Base-by-base conservation (phyloP, 192 early-diverging fungal genomes). In the Coemansia biformis region DNA sequence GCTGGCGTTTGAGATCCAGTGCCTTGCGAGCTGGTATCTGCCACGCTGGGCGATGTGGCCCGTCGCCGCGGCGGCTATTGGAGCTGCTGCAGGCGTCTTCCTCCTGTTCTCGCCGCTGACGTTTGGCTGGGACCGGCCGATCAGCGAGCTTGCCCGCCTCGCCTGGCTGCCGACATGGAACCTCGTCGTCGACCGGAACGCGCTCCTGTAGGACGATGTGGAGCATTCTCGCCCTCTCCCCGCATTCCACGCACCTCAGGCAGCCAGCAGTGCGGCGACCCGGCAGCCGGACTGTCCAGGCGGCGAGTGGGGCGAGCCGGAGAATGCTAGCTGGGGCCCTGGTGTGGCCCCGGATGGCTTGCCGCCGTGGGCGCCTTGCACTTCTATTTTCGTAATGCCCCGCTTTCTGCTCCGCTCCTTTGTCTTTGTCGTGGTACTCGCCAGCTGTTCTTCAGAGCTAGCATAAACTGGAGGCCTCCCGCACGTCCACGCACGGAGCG, bases 101-200 rank as follows among this genome's bases (percentile, higher is more conserved):
- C 46, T 78, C 46, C 77, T 76, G 45, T 91, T 91, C 54, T 67
- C 80, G 50, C 82, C 85, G 41, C 64, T 88, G 29, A 81, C 85
- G 1, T 93, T 85, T 75, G 91, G 91, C 17, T 78, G 89, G 52
- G 57, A 59, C 17, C 79, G 79, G 12, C 79, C 87, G 8, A 75
- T 76, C 2, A 51, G 19, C 15, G 63, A 76, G 35, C 74, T 76
- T 43, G 51, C 56, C 11, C 65, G 74, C n/a, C 66, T 79, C 4
- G 57, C 63, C 18, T 93, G 91, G 91, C 61, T 83, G 7, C 60
- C 53, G 12, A 72, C 75, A 1, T 93, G 91, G 91, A 89, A 88
- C 59, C 71, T 93, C 43, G 63, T 78, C 53, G 29, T 33, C 0
- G 51, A 62, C 29, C 31, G 11, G 14, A 10, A 41, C 23, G 18